Base-by-base conservation (phyloP, 305 asterid genomes). In the Salvia sclarea region DNA sequence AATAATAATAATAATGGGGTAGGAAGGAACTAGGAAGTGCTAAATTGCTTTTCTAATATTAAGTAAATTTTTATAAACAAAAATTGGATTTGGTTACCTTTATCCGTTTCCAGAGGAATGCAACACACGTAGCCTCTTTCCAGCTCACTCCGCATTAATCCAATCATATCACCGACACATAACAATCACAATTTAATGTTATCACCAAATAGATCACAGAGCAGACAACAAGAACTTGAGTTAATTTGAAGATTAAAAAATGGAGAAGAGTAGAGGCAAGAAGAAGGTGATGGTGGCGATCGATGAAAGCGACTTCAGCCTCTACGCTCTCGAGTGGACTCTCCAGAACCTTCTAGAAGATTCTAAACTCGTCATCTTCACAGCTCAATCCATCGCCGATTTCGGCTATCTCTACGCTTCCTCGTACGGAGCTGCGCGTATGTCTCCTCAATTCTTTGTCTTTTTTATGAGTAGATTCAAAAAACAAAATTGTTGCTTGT, bases 251-350 rank as follows among this genome's bases (percentile, higher is more conserved):
- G n/a, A n/a, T n/a, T n/a, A n/a, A 41, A 24, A 43, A 57, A 57
- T 31, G 80, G 76, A 55, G n/a, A 31, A 38, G 30, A 44, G 45
- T 18, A 20, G 52, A 5, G 74, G 62, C n/a, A n/a, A n/a, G 48
- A 77, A 68, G 77, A 82, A 75, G 78, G 86, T 84, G 76, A 84
- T 86, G 96, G 90, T 88, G 45, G 96, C 94, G 3, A 77, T 88
- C 13, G 93, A 86, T 22, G 89, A 80, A 47, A 86, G 91, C 53
- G 91, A 84, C 35, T 70, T 52, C 71, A 88, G 96, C 61, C 71
- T 53, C 44, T 71, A 86, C 44, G 89, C 96, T 57, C 35, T 88
- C 35, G 77, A 80, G 33, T 88, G 96, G 93, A 68, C 84, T 16
- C 80, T 88, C 30, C 3, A 66, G 17, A 76, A 78, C 16, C 84